phyloP scores from a whole-genome alignment of 306 rosid genomes.

The Vicia villosa region DNA sequence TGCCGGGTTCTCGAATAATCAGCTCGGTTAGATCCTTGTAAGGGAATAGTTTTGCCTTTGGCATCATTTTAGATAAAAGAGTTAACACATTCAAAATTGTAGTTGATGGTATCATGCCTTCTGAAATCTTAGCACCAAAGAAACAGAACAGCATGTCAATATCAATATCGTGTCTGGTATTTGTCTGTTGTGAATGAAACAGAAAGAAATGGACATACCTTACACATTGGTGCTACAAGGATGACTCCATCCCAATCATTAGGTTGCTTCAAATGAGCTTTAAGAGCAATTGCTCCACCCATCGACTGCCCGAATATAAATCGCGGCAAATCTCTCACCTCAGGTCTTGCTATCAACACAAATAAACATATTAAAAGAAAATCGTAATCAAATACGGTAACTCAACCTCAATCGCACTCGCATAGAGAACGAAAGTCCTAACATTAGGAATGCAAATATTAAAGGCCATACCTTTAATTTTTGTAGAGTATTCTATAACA shows the following conservation, averaged over 20 bases:
- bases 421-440: not conserved
- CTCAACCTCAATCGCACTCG: not conserved
- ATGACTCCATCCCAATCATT: conserved; percentile 76
- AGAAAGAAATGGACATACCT: conserved; percentile 53
- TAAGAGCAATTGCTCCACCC: conserved; percentile 95
- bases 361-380: not conserved
- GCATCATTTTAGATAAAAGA: conserved; percentile 64
- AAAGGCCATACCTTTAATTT: conserved; percentile 56
- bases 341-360: conserved; percentile 61
- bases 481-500: conserved; percentile 68
- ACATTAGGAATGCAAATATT: not conserved
- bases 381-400: not conserved
- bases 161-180: no score
- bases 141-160: conserved; percentile 34
- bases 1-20: conserved; percentile 66
- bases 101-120: conserved; percentile 67
- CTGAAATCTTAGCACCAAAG: conserved; percentile 69
- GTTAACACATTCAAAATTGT: conserved; percentile 56
- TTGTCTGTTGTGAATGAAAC: not conserved
- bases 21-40: conserved; percentile 61
- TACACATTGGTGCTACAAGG: conserved; percentile 98
- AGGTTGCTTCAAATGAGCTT: conserved; percentile 81
- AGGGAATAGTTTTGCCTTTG: conserved; percentile 81
- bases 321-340: conserved; percentile 65
- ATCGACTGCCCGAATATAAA: conserved; percentile 88